These are phyloP conservation scores for Monosporozyma siamensis DNA, from an alignment of 805 yeast species.

Conservation along the genomic window DNA sequence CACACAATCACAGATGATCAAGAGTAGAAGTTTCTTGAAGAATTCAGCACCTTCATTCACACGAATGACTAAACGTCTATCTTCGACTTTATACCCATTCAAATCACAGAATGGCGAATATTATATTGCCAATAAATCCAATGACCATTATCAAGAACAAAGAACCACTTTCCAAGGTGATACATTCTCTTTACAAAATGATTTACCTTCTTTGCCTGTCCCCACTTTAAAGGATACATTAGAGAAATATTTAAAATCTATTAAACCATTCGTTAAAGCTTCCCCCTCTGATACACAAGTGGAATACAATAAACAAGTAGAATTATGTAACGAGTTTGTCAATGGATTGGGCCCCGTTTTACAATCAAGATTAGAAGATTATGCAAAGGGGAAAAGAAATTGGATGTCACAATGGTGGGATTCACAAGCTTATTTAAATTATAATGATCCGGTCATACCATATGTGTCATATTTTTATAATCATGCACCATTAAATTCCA, in stretches of 20 bases:
- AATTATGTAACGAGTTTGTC: slow-evolving; percentile 56
- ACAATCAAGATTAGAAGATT: slow-evolving; percentile 53
- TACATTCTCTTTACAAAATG: slow-evolving; percentile 60
- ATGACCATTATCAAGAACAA: slow-evolving; percentile 14
- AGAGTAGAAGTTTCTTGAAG: neutral
- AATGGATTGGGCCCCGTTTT: slow-evolving; percentile 59
- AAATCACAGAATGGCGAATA: slow-evolving; percentile 22
- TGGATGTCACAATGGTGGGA: slow-evolving; percentile 95
- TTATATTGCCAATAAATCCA: slow-evolving; percentile 19
- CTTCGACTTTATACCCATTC: slow-evolving; percentile 10
- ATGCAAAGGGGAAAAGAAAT: slow-evolving; percentile 54
- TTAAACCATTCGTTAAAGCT: slow-evolving; percentile 45
- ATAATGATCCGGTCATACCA: slow-evolving; percentile 91
- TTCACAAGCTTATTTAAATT: slow-evolving; percentile 80
- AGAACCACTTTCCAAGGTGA: slow-evolving; percentile 42
- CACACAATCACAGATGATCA: neutral
- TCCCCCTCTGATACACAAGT: slow-evolving; percentile 41
- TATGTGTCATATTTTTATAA: slow-evolving; percentile 84
- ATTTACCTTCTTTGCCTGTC: slow-evolving; percentile 79
- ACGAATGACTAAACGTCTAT: neutral
- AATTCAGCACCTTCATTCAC: neutral
- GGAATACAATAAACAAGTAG: slow-evolving; percentile 34
- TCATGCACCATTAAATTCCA: slow-evolving; percentile 52
- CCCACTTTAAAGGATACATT: slow-evolving; percentile 71
- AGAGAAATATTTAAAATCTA: slow-evolving; percentile 55